Evolutionary conservation across 2,329 filamentous ascomycete genomes (phyloP).

Genomic region (Fusarium sp.): DNA sequence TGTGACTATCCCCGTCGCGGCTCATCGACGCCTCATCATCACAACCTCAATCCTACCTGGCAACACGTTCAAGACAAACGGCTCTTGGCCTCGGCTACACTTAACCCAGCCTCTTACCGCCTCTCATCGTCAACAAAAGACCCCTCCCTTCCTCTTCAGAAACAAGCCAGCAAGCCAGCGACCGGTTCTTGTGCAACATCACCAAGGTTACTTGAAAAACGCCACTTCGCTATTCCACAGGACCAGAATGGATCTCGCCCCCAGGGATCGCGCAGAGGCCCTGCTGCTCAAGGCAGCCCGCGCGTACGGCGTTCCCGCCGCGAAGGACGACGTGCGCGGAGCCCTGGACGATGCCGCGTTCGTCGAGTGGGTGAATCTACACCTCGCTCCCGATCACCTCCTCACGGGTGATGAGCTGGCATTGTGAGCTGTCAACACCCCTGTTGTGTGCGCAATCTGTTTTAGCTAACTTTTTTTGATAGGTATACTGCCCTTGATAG

Average conservation of each 20-base stretch:
- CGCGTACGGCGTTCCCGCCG: constrained; percentile 48
- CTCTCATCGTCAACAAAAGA: not conserved
- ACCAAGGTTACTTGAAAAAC: constrained; percentile 40
- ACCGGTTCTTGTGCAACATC: constrained; percentile 39
- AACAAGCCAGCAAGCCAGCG: constrained; percentile 13
- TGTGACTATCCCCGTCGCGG: not conserved
- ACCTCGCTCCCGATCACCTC: constrained; percentile 64
- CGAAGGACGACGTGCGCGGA: constrained; percentile 53
- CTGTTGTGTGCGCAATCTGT: constrained; percentile 12
- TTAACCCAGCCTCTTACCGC: not conserved
- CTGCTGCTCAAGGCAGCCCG: constrained; percentile 51
- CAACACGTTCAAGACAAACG: not conserved
- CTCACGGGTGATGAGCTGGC: constrained; percentile 66
- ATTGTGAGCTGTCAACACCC: constrained; percentile 55
- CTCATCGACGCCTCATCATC: constrained; percentile 9
- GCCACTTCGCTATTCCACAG: constrained; percentile 51
- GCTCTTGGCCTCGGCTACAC: constrained; percentile 1
- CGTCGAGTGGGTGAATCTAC: constrained; percentile 61
- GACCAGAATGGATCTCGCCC: constrained; percentile 45
- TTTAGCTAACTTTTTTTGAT: constrained; percentile 27
- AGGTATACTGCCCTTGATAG: constrained; percentile 65
- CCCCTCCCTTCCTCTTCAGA: too few relatives aligned
- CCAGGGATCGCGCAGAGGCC: constrained; percentile 48
- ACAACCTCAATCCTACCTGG: not conserved
- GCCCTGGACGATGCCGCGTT: constrained; percentile 55